These are phyloP conservation scores for Globisporangium middletonii DNA, from an alignment of 352 stramenopile genomes.

Conservation along the genomic window DNA sequence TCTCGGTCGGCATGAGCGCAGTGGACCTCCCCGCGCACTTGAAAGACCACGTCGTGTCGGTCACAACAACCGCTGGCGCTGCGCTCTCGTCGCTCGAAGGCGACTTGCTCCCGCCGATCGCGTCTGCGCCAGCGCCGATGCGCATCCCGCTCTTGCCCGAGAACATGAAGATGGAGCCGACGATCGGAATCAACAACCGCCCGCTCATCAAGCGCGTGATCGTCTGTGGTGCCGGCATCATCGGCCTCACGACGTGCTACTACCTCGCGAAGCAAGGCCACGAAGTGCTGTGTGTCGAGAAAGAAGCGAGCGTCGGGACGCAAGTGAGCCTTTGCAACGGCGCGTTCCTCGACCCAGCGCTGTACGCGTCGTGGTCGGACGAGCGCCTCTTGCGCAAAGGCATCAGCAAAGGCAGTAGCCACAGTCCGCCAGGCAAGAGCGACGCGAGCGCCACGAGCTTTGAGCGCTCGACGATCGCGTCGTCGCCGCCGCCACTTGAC, in stretches of 20 bases:
- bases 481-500: background rate
- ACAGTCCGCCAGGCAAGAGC: slow-evolving; percentile 11
- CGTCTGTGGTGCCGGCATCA: slow-evolving; percentile 80
- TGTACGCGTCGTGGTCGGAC: slow-evolving; percentile 82
- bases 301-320: slow-evolving; percentile 69
- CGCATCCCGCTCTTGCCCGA: slow-evolving; percentile 48
- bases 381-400: slow-evolving; percentile 54
- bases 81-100: slow-evolving; percentile 20
- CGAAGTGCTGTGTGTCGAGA: slow-evolving; percentile 84
- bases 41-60: slow-evolving; percentile 43
- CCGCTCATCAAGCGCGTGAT: slow-evolving; percentile 76
- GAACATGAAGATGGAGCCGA: slow-evolving; percentile 66
- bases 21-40: slow-evolving; percentile 55
- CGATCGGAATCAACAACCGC: slow-evolving; percentile 47
- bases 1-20: slow-evolving; percentile 9
- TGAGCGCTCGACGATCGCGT: slow-evolving; percentile 4
- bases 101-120: slow-evolving; percentile 55
- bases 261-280: slow-evolving; percentile 82
- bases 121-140: slow-evolving; percentile 46
- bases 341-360: slow-evolving; percentile 73
- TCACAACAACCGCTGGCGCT: slow-evolving; percentile 7
- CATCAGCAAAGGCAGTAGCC: slow-evolving; percentile 9
- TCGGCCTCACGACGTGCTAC: slow-evolving; percentile 81
- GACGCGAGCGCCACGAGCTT: slow-evolving; percentile 3
- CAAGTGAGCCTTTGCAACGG: slow-evolving; percentile 80